Evolutionary conservation across 306 rosid species (phyloP).

Genomic region (Ziziphus jujuba): DNA sequence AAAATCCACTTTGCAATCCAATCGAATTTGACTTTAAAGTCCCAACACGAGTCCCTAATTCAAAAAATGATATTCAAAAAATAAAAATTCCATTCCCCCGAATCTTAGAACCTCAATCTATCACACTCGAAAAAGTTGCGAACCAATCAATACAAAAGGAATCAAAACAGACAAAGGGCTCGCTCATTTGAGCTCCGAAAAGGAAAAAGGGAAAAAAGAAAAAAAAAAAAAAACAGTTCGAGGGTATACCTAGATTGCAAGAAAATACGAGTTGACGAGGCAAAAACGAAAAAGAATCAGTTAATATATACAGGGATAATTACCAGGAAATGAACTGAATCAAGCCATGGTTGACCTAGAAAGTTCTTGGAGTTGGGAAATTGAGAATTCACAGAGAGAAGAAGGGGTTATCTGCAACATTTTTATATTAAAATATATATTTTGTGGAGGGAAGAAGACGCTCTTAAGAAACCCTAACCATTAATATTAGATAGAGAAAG

Average conservation of each 20-base stretch:
- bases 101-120: background rate
- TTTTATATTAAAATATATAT: background rate
- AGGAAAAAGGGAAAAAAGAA: too few relatives aligned
- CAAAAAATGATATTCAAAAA: background rate
- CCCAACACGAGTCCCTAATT: background rate
- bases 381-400: constrained; percentile 12
- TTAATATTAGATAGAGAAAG: constrained; percentile 22
- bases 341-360: constrained; percentile 38
- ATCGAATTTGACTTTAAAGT: background rate
- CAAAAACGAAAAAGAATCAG: background rate
- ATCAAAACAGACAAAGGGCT: background rate
- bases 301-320: background rate
- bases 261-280: background rate
- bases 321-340: constrained; percentile 29
- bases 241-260: constrained; percentile 2
- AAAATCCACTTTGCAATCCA: background rate
- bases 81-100: background rate
- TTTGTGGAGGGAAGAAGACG: constrained; percentile 12
- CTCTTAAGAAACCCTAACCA: constrained; percentile 73
- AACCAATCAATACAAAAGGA: background rate
- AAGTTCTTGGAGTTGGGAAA: constrained; percentile 18
- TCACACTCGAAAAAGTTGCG: background rate
- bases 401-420: constrained; percentile 31
- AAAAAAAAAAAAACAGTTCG: too few relatives aligned
- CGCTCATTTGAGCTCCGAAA: too few relatives aligned